Evolutionary conservation across 805 yeast species (phyloP), one percentile per base, ranked within the genome.

Genomic region (Candida nitratophila): DNA sequence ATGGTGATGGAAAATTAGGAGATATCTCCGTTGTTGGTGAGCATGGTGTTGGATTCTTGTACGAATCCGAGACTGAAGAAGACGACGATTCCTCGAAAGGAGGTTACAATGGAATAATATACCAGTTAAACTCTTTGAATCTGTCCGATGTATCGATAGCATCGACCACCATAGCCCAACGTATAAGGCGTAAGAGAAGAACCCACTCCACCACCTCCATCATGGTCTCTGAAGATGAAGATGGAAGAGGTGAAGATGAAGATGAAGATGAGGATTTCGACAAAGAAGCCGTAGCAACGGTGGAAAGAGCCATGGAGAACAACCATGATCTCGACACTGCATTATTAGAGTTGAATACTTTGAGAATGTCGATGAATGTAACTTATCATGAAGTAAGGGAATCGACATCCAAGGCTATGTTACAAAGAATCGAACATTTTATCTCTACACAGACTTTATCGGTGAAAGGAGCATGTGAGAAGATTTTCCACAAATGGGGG

Each of bases 311-410:
- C 1, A 76, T 93, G 64, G 91, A 86, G 53, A 83, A 90, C 57
- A 86, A 88, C 61, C 99, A 93, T 64, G 95, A 86, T 56, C 72
- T 88, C 47, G 97, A 91, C 60, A 90, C 96, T 14, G 97, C 99
- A 0, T 67, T 88, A 50, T 69, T 93, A 47, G 99, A 93, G 66
- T 75, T 93, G 55, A 91, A 91, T 61, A 93, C 99, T 0, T 73
- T 93, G 57, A 77, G 98, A 66, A 91, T 93, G 99, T 87, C 96
- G 56, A 85, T 90, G 93, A 88, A 93, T 61, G 99, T 89, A 16
- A 77, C 93, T 0, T 91, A 93, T 63, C 95, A 87, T 56, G 96
- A 90, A 58, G 97, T 93, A 14, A 77, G 97, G 59, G 64, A 69
- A 27, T 95, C 96, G 5, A 87, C 96, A 0, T 69, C 80, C 31